Conservation (phyloP, 768 basidiomycete species). For the Astraeus odoratus region DNA sequence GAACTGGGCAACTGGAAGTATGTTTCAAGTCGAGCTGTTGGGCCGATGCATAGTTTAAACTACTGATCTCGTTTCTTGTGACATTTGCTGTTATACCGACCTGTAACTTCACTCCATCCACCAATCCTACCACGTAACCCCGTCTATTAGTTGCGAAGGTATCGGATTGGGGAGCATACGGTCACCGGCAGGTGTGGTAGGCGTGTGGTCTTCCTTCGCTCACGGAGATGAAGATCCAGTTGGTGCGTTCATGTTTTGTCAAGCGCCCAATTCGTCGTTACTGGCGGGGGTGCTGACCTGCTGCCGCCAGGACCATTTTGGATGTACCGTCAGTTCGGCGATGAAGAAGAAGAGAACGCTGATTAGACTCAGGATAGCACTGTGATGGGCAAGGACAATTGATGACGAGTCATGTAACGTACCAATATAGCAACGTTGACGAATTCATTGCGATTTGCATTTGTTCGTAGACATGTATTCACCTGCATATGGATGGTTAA, state of each 20-base stretch:
- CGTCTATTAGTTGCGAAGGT: constrained; percentile 39
- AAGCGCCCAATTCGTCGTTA: not conserved
- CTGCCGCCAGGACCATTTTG: constrained; percentile 5
- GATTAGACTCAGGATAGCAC: not conserved
- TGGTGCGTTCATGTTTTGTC: constrained; percentile 17
- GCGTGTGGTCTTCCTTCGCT: constrained; percentile 33
- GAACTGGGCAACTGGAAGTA: constrained; percentile 22
- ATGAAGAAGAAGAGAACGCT: not conserved
- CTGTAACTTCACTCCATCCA: not conserved
- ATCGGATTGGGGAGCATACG: constrained; percentile 51
- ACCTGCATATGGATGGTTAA: too few species aligned
- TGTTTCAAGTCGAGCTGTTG: constrained; percentile 36
- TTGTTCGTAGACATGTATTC: too few species aligned
- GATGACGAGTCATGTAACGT: not conserved
- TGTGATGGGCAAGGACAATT: too few species aligned
- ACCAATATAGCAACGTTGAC: too few species aligned
- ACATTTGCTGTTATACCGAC: not conserved
- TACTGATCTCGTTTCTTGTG: too few species aligned
- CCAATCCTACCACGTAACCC: not conserved
- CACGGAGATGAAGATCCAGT: constrained; percentile 35
- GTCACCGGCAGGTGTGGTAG: constrained; percentile 50
- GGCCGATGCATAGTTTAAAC: constrained; percentile 27
- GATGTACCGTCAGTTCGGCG: constrained; percentile 2
- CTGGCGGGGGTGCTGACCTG: not conserved
- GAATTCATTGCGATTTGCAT: too few species aligned